These are phyloP conservation scores for Linnemannia schmuckeri DNA, from an alignment of 192 early-diverging fungal species.

Conservation along the genomic window DNA sequence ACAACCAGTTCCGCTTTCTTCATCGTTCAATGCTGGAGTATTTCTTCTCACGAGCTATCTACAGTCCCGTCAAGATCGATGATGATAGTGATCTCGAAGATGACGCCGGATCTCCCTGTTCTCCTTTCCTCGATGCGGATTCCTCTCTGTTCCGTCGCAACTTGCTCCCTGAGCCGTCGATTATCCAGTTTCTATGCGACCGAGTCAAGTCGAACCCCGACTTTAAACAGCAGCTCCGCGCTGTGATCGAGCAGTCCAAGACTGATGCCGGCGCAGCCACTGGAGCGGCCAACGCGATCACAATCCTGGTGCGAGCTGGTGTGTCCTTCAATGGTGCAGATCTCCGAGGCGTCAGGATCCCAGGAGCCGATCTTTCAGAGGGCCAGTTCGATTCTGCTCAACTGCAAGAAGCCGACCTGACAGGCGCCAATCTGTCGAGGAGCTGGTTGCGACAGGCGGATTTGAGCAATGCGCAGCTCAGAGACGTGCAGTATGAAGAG, in stretches of 20 bases:
- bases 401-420: constrained; percentile 15
- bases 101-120: not conserved
- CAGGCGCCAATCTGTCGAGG: not conserved
- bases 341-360: not conserved
- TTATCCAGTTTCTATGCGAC: not conserved
- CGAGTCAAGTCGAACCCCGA: not conserved
- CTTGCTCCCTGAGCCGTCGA: not conserved
- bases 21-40: not conserved
- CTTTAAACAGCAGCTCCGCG: not conserved
- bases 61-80: no score
- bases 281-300: not conserved
- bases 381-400: not conserved
- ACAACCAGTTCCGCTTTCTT: not conserved
- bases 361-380: not conserved
- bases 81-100: no score
- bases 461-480: not conserved
- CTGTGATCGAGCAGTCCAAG: not conserved
- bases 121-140: not conserved
- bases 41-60: not conserved
- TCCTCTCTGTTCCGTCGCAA: not conserved
- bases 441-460: constrained; percentile 4
- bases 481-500: constrained; percentile 1
- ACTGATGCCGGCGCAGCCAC: not conserved
- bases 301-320: not conserved
- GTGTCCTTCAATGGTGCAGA: not conserved